Percentiles rank a stretch among this genome's conserved stretches.
phyloP scores from a whole-genome alignment of 345 rosid genomes.

The Euclidium syriacum region DNA sequence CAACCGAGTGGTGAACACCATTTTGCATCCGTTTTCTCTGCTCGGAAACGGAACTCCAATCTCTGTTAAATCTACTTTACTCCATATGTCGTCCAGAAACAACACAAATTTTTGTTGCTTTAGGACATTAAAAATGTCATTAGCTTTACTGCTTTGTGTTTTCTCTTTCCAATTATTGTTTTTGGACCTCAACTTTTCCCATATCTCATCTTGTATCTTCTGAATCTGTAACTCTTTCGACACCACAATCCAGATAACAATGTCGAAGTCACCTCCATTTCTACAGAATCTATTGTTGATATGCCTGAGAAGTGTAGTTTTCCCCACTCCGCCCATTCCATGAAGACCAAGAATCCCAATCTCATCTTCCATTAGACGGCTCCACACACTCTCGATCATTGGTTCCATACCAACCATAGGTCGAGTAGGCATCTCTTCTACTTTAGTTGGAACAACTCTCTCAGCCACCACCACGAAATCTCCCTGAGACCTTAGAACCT shows the following conservation, averaged over 20 bases:
- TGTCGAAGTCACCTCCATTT: neutral
- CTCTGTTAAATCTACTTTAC: neutral
- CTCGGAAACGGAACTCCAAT: conserved; percentile 2
- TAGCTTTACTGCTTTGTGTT: neutral
- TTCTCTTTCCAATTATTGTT: neutral
- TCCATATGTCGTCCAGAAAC: conserved; percentile 19
- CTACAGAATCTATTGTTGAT: neutral
- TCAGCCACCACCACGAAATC: neutral
- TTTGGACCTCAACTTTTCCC: neutral
- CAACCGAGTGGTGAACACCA: conserved; percentile 12
- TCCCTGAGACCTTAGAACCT: neutral
- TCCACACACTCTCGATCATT: neutral
- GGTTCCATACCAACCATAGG: neutral
- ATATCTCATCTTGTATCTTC: neutral
- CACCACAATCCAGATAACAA: neutral
- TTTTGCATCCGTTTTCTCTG: neutral
- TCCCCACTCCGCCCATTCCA: conserved; percentile 21
- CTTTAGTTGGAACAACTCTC: neutral
- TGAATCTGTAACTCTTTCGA: neutral
- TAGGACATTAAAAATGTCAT: neutral
- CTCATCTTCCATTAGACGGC: neutral
- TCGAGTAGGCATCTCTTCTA: too few relatives aligned
- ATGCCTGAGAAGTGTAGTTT: conserved; percentile 15
- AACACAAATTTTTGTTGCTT: neutral
- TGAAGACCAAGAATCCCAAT: neutral